A percentile compares a stretch with the other conserved stretches of the same genome.
Conservation (phyloP, 78 protist species). For the Dictyostelium capitatum region DNA sequence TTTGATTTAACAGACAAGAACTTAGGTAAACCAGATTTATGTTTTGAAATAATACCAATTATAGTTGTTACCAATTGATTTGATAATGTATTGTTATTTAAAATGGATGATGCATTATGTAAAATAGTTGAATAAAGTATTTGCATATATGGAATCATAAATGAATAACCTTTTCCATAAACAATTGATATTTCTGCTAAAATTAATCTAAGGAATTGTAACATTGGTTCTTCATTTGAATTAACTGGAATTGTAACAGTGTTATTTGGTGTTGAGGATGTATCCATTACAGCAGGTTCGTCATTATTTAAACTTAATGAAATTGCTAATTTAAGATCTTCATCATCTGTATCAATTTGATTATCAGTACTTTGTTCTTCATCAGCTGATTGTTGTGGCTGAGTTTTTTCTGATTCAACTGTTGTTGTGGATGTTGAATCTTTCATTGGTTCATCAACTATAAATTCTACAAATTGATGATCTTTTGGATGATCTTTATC, state of each 20-base stretch:
- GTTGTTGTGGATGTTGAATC: not conserved
- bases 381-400: not conserved
- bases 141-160: slow-evolving; percentile 38
- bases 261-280: not conserved
- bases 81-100: not conserved
- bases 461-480: slow-evolving; percentile 22
- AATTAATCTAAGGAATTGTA: not conserved
- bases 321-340: slow-evolving; percentile 56
- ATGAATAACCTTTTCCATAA: slow-evolving; percentile 42
- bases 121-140: slow-evolving; percentile 10
- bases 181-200: not conserved
- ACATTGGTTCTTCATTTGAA: slow-evolving; percentile 12
- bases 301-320: slow-evolving; percentile 45
- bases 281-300: not conserved
- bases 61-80: not conserved
- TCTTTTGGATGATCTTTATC: slow-evolving; percentile 37
- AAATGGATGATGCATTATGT: not conserved
- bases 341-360: slow-evolving; percentile 1
- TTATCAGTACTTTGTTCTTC: not conserved
- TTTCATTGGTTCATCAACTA: slow-evolving; percentile 64
- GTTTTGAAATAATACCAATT: not conserved
- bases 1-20: slow-evolving; percentile 13
- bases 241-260: not conserved
- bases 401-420: not conserved
- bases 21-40: not conserved